phyloP scores from a whole-genome alignment of 192 early-diverging fungal genomes.

The Pilaira anomala region DNA sequence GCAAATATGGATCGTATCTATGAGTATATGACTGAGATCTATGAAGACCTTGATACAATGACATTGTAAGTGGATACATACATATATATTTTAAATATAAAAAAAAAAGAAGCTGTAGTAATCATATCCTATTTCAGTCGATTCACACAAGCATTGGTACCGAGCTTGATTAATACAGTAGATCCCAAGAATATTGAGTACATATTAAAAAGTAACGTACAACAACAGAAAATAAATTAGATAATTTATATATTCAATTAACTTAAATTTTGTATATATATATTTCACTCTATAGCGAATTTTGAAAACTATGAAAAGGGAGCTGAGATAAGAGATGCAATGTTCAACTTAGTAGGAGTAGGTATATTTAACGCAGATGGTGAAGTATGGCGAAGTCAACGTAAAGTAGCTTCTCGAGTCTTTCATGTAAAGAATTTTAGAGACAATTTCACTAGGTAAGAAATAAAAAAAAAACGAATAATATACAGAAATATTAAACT shows the following conservation, averaged over 20 bases:
- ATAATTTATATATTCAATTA: not conserved
- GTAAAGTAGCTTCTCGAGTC: conserved; percentile 43
- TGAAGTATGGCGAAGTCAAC: conserved; percentile 36
- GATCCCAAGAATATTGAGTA: conserved; percentile 33
- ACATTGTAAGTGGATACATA: not conserved
- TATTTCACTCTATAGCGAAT: conserved; percentile 10
- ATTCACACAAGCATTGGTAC: not conserved
- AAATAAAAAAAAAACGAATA: not conserved
- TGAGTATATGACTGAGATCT: conserved; percentile 5
- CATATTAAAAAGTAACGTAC: conserved; percentile 26
- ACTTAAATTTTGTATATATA: not conserved
- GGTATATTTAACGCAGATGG: conserved; percentile 73
- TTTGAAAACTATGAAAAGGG: conserved; percentile 40
- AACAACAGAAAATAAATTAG: not conserved
- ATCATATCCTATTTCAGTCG: conserved; percentile 11
- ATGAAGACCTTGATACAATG: not conserved
- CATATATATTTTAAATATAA: not conserved
- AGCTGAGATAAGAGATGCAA: conserved; percentile 34
- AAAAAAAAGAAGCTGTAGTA: not conserved
- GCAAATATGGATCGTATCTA: not conserved
- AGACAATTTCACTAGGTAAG: conserved; percentile 31
- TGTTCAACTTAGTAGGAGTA: conserved; percentile 54
- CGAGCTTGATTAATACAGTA: conserved; percentile 13
- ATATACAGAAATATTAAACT: no score
- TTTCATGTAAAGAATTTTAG: conserved; percentile 34